Evolutionary conservation across 805 yeast species (phyloP).

Genomic region (Metschnikowia proteae): DNA sequence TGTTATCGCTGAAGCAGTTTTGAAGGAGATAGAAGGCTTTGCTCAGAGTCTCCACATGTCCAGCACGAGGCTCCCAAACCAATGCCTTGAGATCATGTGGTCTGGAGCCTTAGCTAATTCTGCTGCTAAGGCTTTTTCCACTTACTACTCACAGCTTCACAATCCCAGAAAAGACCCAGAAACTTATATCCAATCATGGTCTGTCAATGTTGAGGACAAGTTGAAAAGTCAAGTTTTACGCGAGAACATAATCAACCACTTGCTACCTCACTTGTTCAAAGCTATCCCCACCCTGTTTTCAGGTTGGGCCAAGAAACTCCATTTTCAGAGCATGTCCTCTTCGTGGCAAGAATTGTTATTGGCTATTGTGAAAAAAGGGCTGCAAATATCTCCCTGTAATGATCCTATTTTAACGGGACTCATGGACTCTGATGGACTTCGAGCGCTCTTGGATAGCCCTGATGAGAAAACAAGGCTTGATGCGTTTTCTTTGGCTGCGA

Average conservation of each 20-base stretch:
- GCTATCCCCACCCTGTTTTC: constrained; percentile 43
- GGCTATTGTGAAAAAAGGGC: constrained; percentile 13
- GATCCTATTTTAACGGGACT: constrained; percentile 9
- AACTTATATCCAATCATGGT: constrained; percentile 57
- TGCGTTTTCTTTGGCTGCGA: constrained; percentile 57
- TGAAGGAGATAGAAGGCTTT: constrained; percentile 43
- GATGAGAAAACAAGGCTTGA: constrained; percentile 43
- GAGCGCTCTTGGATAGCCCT: constrained; percentile 44
- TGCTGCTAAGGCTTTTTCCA: constrained; percentile 53
- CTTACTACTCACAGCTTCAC: constrained; percentile 21
- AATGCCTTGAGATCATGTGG: constrained; percentile 48
- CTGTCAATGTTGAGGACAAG: constrained; percentile 29
- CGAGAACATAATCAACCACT: constrained; percentile 51
- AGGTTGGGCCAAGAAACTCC: constrained; percentile 28
- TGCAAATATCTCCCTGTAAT: constrained; percentile 4
- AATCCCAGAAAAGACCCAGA: constrained; percentile 20
- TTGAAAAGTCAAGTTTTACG: constrained; percentile 32
- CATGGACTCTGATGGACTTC: constrained; percentile 18
- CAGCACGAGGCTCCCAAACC: constrained; percentile 45
- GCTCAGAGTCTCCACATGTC: constrained; percentile 35
- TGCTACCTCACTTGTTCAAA: constrained; percentile 62
- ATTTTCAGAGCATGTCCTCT: constrained; percentile 3
- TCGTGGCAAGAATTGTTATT: constrained; percentile 9
- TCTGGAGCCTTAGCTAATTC: constrained; percentile 64
- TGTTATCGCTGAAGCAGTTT: constrained; percentile 54